Percentiles rank a stretch among this genome's conserved stretches.
Conservation (phyloP, 306 rosid genomes). For the Vicia faba region DNA sequence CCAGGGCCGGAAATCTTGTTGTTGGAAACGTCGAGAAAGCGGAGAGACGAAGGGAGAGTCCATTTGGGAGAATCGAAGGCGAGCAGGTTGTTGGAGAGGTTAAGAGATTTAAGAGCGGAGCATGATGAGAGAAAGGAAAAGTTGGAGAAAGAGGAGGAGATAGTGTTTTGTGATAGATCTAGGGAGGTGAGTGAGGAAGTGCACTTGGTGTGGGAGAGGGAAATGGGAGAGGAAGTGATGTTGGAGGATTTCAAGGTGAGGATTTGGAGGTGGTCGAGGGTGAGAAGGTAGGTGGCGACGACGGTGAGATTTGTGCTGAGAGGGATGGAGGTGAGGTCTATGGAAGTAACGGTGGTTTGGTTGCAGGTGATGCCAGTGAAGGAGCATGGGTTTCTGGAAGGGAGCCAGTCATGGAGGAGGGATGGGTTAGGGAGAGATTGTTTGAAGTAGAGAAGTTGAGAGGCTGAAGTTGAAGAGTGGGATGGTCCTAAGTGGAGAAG, state of each 20-base stretch:
- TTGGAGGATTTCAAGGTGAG: constrained; percentile 51
- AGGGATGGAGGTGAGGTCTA: constrained; percentile 54
- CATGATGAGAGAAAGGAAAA: constrained; percentile 51
- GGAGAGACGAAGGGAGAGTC: constrained; percentile 39
- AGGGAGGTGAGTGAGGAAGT: constrained; percentile 49
- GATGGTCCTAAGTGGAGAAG: constrained; percentile 3
- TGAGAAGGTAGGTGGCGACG: constrained; percentile 49
- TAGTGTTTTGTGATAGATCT: constrained; percentile 73
- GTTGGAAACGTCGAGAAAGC: constrained; percentile 64
- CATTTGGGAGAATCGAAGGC: neutral
- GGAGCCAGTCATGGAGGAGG: constrained; percentile 63
- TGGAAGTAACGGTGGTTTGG: constrained; percentile 53
- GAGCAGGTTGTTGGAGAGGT: constrained; percentile 61
- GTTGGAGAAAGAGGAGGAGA: constrained; percentile 56
- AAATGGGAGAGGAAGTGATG: constrained; percentile 49
- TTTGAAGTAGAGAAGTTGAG: constrained; percentile 69
- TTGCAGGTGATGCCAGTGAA: constrained; percentile 69
- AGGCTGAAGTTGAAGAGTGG: constrained; percentile 10
- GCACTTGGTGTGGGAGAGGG: constrained; percentile 47
- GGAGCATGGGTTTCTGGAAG: constrained; percentile 55
- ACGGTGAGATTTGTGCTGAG: constrained; percentile 60
- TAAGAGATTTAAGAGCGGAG: constrained; percentile 54
- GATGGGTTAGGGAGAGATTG: constrained; percentile 53
- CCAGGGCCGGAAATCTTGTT: constrained; percentile 58
- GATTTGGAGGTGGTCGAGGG: constrained; percentile 58